Conservation (phyloP, 2,329 filamentous ascomycete species). For the Aspergillus sp. region DNA sequence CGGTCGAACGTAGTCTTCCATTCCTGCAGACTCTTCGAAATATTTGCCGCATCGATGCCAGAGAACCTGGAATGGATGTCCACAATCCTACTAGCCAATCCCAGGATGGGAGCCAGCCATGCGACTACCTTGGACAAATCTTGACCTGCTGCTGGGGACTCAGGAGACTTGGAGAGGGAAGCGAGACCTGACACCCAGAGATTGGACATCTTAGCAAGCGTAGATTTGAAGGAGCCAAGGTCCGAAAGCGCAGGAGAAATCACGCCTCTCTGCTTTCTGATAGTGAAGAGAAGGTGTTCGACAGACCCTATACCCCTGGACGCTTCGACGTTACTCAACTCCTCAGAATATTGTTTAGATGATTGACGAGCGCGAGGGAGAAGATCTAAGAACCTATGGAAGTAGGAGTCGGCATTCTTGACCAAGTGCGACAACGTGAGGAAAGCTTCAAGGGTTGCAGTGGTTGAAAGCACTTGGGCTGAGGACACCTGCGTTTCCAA, state of each 20-base stretch:
- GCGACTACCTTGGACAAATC: slow-evolving; percentile 23
- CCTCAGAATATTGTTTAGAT: slow-evolving; percentile 67
- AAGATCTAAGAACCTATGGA: slow-evolving; percentile 70
- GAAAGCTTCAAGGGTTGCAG: slow-evolving; percentile 30
- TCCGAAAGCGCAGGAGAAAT: slow-evolving; percentile 26
- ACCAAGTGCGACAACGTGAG: slow-evolving; percentile 12
- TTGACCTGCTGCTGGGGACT: slow-evolving; percentile 11
- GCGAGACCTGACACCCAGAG: slow-evolving; percentile 23
- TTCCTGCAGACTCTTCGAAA: slow-evolving; percentile 41
- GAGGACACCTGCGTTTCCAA: slow-evolving; percentile 66
- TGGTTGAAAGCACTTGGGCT: slow-evolving; percentile 58
- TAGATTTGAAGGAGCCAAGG: slow-evolving; percentile 22
- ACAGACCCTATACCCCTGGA: slow-evolving; percentile 71
- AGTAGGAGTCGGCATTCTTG: slow-evolving; percentile 57
- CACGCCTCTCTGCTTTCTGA: slow-evolving; percentile 32
- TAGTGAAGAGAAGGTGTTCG: slow-evolving; percentile 66
- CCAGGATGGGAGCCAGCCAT: slow-evolving; percentile 65
- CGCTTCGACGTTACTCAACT: slow-evolving; percentile 73
- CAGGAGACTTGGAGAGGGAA: slow-evolving; percentile 16
- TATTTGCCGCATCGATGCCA: slow-evolving; percentile 39
- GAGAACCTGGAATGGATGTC: slow-evolving; percentile 61
- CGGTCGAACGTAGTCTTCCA: slow-evolving; percentile 45
- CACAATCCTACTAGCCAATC: slow-evolving; percentile 54
- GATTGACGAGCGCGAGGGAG: slow-evolving; percentile 60
- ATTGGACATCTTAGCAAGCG: slow-evolving; percentile 24